Evolutionary conservation across 176 grass and related monocot genomes (phyloP).

Genomic region (Eleusine coracana): DNA sequence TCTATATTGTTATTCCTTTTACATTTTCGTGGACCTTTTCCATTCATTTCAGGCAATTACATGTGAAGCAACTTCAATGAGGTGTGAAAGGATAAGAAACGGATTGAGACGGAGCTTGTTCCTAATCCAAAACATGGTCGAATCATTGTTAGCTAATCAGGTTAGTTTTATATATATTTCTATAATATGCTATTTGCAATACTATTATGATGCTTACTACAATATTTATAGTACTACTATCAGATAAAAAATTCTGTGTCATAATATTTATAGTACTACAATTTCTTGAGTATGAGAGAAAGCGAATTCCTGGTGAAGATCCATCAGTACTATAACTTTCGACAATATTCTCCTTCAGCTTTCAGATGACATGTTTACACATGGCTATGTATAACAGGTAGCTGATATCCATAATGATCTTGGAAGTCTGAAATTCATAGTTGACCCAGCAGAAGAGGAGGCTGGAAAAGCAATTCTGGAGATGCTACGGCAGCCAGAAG

Average conservation of each 20-base stretch:
- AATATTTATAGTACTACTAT: too few species aligned
- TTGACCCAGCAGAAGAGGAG: constrained; percentile 71
- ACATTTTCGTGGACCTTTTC: constrained; percentile 24
- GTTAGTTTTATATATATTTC: constrained; percentile 37
- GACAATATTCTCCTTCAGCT: constrained; percentile 4
- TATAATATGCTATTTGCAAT: too few species aligned
- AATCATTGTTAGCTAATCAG: constrained; percentile 57
- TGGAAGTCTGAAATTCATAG: constrained; percentile 58
- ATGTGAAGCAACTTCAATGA: constrained; percentile 53
- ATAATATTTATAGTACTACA: neutral
- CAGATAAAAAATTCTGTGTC: neutral
- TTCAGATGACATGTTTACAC: constrained; percentile 17
- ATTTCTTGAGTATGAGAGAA: neutral
- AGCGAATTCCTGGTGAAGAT: neutral
- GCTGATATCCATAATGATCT: constrained; percentile 74
- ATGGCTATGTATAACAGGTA: constrained; percentile 53
- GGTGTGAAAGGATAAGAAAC: constrained; percentile 67
- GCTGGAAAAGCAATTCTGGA: constrained; percentile 71
- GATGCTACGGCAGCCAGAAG: constrained; percentile 56
- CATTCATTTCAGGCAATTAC: constrained; percentile 68
- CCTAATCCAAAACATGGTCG: constrained; percentile 80
- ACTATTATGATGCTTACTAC: too few species aligned
- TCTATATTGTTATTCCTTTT: constrained; percentile 16
- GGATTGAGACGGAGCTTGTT: constrained; percentile 68
- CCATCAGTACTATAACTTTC: neutral